Conservation (phyloP, 164 flowering plant genomes). For the Santalum album region DNA sequence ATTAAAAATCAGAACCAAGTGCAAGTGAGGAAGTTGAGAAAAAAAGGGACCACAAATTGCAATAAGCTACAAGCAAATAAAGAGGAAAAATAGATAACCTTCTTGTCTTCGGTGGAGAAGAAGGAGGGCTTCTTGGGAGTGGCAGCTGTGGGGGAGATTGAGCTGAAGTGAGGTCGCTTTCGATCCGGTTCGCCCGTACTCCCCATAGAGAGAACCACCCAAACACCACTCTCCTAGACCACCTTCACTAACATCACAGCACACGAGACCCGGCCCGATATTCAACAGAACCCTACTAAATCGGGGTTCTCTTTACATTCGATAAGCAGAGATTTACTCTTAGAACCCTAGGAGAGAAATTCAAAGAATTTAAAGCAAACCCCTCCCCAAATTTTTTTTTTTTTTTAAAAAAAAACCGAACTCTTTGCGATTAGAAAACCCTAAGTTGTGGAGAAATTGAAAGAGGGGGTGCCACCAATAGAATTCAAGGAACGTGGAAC, state of each 20-base stretch:
- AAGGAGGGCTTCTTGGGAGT: slow-evolving; percentile 52
- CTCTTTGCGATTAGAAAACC: too few relatives aligned
- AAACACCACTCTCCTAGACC: slow-evolving; percentile 18
- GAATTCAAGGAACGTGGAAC: too few relatives aligned
- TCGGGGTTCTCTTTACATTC: neutral
- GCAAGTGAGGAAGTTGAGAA: neutral
- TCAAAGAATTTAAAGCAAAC: too few relatives aligned
- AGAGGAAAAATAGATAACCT: too few relatives aligned
- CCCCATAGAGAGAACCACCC: slow-evolving; percentile 51
- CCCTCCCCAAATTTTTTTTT: too few relatives aligned
- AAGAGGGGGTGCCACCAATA: too few relatives aligned
- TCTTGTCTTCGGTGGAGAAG: slow-evolving; percentile 62
- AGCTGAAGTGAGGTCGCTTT: slow-evolving; percentile 69
- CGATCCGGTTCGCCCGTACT: slow-evolving; percentile 89
- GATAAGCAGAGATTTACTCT: neutral
- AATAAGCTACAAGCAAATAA: neutral
- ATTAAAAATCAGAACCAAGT: neutral
- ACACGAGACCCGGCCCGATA: slow-evolving; percentile 1
- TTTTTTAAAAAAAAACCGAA: too few relatives aligned
- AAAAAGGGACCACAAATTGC: neutral
- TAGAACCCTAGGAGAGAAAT: slow-evolving; percentile 1
- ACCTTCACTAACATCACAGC: neutral
- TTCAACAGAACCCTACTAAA: neutral
- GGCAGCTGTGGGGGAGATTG: slow-evolving; percentile 63
- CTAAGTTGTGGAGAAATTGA: too few relatives aligned